Evolutionary conservation across 1,139 yeast genomes (phyloP).

Genomic region (Taphrina deformans): DNA sequence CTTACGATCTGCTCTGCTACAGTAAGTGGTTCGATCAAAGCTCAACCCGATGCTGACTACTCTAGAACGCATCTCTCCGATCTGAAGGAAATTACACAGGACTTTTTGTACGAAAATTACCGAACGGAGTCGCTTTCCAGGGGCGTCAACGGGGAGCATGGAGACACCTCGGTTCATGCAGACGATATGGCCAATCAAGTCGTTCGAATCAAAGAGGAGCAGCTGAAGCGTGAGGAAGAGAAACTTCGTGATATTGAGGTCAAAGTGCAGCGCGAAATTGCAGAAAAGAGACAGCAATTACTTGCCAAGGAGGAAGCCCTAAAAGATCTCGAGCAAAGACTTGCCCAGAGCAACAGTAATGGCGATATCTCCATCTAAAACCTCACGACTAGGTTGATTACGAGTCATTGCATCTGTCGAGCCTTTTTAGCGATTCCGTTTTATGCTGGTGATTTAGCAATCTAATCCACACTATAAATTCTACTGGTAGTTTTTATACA

Average conservation of each 20-base stretch:
- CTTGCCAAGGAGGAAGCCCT: conserved; percentile 86
- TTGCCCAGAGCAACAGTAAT: conserved; percentile 42
- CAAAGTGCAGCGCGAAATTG: conserved; percentile 84
- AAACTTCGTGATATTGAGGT: conserved; percentile 52
- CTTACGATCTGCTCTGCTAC: conserved; percentile 72
- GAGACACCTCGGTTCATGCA: conserved; percentile 40
- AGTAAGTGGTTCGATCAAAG: too few relatives aligned
- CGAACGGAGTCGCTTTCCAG: conserved; percentile 80
- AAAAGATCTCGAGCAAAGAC: conserved; percentile 73
- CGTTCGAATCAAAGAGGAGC: conserved; percentile 49
- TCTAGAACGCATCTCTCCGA: conserved; percentile 87
- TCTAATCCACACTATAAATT: neutral
- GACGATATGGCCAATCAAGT: conserved; percentile 49
- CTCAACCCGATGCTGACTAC: neutral
- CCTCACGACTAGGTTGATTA: too few relatives aligned
- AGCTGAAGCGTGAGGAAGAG: conserved; percentile 49
- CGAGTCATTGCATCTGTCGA: neutral
- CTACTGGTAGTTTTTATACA: neutral
- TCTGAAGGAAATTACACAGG: conserved; percentile 89
- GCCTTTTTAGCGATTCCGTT: neutral
- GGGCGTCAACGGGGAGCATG: conserved; percentile 14
- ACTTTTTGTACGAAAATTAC: conserved; percentile 84
- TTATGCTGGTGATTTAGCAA: neutral
- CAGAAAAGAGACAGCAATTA: conserved; percentile 78
- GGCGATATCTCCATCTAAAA: conserved; percentile 12